Evolutionary conservation across 148 eudicot genomes (phyloP).

Genomic region (Camellia japonica): DNA sequence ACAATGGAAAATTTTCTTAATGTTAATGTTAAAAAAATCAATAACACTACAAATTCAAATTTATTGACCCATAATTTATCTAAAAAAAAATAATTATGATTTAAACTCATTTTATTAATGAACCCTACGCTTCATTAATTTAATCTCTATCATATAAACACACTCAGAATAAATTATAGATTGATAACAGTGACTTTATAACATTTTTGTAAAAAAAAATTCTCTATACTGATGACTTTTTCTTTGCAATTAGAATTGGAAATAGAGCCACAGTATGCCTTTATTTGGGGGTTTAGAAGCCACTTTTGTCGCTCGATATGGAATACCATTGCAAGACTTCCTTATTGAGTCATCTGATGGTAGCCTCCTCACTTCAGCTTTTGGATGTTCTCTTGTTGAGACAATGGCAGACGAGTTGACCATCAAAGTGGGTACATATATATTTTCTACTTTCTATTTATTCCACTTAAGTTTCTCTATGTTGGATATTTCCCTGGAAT

Average conservation of each 20-base stretch:
- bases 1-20: conserved; percentile 4
- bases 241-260: conserved; percentile 70
- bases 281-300: conserved; percentile 94
- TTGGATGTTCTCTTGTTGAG: conserved; percentile 68
- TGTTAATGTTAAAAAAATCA: too few relatives aligned
- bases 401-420: conserved; percentile 77
- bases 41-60: too few relatives aligned
- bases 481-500: background rate
- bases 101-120: too few relatives aligned
- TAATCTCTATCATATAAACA: too few relatives aligned
- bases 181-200: too few relatives aligned
- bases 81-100: too few relatives aligned
- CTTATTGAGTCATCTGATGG: conserved; percentile 73
- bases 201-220: background rate
- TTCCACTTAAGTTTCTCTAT: background rate
- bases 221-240: background rate
- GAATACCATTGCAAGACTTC: conserved; percentile 80
- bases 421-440: conserved; percentile 48
- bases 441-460: background rate
- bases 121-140: too few relatives aligned
- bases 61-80: too few relatives aligned
- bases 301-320: conserved; percentile 80
- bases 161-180: too few relatives aligned
- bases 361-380: conserved; percentile 68
- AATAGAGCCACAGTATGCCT: conserved; percentile 88